Evolutionary conservation across 345 rosid species (phyloP).

Genomic region (Aegle marmelos): DNA sequence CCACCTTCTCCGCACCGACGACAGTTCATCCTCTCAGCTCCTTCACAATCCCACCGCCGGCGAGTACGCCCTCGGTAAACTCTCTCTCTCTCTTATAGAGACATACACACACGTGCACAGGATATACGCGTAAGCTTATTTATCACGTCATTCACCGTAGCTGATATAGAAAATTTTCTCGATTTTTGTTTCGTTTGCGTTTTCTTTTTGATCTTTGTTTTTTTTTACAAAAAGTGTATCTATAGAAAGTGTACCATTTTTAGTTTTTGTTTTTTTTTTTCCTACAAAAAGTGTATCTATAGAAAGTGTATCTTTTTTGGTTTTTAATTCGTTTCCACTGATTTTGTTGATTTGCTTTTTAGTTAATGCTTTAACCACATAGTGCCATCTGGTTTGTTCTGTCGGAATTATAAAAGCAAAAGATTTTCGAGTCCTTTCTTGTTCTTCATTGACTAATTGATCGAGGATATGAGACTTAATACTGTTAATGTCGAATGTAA

Average conservation of each 20-base stretch:
- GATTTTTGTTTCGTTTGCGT: not conserved
- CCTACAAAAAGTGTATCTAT: no score
- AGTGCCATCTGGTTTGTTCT: not conserved
- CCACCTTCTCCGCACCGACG: slow-evolving; percentile 49
- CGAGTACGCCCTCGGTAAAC: slow-evolving; percentile 66
- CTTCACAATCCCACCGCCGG: slow-evolving; percentile 58
- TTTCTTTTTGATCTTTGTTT: not conserved
- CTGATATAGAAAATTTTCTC: not conserved
- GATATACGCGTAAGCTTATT: no score
- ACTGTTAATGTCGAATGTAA: no score
- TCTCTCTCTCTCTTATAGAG: not conserved
- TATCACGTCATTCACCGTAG: not conserved
- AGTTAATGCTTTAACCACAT: no score
- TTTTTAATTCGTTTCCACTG: no score
- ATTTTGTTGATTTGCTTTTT: no score
- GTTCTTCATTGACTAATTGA: no score
- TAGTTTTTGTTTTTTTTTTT: no score
- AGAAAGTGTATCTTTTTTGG: no score
- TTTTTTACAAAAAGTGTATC: not conserved
- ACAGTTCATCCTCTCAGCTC: slow-evolving; percentile 35
- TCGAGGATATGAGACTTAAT: no score
- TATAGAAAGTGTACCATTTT: no score
- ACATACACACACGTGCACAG: not conserved
- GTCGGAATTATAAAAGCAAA: not conserved
- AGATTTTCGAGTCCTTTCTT: not conserved